Percentiles rank a stretch among this genome's conserved stretches.
Conservation (phyloP, 805 yeast genomes). For the Schwanniomyces vanrijiae region DNA sequence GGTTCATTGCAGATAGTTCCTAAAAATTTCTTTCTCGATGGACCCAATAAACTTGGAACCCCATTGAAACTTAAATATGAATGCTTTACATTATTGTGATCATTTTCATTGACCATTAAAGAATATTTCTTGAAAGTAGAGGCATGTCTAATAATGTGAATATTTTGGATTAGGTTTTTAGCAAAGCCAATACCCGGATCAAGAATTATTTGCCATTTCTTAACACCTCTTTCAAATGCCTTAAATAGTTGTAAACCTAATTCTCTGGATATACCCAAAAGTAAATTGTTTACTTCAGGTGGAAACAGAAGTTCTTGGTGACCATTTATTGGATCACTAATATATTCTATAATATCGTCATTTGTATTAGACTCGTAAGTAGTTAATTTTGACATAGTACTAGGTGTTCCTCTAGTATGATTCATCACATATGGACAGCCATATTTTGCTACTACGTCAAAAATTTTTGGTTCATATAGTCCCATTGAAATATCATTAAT, state of each 20-base stretch:
- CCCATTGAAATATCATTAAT: slow-evolving; percentile 92
- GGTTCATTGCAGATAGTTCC: slow-evolving; percentile 67
- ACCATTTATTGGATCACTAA: slow-evolving; percentile 24
- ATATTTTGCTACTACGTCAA: slow-evolving; percentile 62
- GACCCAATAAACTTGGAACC: slow-evolving; percentile 76
- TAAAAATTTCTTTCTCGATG: slow-evolving; percentile 85
- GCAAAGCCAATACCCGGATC: slow-evolving; percentile 99
- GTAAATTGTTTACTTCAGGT: slow-evolving; percentile 32
- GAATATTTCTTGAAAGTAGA: slow-evolving; percentile 50
- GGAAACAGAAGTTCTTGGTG: slow-evolving; percentile 18
- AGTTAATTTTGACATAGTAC: slow-evolving; percentile 65
- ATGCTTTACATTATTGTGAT: slow-evolving; percentile 11
- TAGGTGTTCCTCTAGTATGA: slow-evolving; percentile 83
- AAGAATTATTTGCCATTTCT: slow-evolving; percentile 85
- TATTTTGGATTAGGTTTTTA: slow-evolving; percentile 70
- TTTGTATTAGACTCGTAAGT: slow-evolving; percentile 46
- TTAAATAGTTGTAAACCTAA: slow-evolving; percentile 51
- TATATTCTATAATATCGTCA: slow-evolving; percentile 36
- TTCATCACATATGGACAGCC: slow-evolving; percentile 79
- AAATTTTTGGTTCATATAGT: slow-evolving; percentile 61
- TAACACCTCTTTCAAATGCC: slow-evolving; percentile 65
- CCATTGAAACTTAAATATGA: slow-evolving; percentile 46
- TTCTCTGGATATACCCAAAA: slow-evolving; percentile 66
- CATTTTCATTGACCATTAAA: slow-evolving; percentile 15
- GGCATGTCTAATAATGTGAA: slow-evolving; percentile 59